Evolutionary conservation across 345 rosid genomes (phyloP).

Genomic region (Brassica napus): DNA sequence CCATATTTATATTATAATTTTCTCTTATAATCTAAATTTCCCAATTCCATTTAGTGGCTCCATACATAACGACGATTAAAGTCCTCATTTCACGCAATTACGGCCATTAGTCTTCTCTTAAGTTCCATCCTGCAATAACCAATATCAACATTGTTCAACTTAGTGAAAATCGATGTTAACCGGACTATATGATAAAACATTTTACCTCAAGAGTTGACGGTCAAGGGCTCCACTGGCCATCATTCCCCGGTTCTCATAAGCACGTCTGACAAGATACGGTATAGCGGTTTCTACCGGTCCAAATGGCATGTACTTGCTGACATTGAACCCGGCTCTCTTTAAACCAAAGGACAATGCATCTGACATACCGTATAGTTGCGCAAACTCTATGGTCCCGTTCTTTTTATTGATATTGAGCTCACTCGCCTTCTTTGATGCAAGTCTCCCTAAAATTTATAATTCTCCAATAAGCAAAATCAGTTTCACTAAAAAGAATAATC

Average conservation of each 20-base stretch:
- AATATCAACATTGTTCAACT: neutral
- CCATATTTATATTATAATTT: conserved; percentile 5
- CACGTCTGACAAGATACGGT: conserved; percentile 84
- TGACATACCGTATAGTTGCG: conserved; percentile 89
- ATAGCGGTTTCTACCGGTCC: conserved; percentile 73
- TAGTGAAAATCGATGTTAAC: neutral
- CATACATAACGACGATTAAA: neutral
- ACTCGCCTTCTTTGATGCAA: conserved; percentile 62
- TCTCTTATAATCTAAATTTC: conserved; percentile 26
- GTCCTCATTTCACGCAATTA: conserved; percentile 34
- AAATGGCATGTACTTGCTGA: conserved; percentile 86
- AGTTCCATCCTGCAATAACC: conserved; percentile 63
- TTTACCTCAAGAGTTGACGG: conserved; percentile 67
- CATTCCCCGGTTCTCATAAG: conserved; percentile 89
- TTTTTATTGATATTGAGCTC: conserved; percentile 62
- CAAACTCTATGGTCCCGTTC: conserved; percentile 66
- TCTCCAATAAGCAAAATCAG: neutral
- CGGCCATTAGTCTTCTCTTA: conserved; percentile 54
- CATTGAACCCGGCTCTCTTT: conserved; percentile 79
- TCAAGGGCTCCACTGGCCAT: conserved; percentile 65
- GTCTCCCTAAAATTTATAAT: conserved; percentile 46
- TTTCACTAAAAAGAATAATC: neutral
- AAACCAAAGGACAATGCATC: conserved; percentile 74
- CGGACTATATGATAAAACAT: neutral
- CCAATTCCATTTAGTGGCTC: conserved; percentile 13